These are phyloP conservation scores for Sonneratia alba DNA, from an alignment of 345 rosid genomes.

Conservation along the genomic window DNA sequence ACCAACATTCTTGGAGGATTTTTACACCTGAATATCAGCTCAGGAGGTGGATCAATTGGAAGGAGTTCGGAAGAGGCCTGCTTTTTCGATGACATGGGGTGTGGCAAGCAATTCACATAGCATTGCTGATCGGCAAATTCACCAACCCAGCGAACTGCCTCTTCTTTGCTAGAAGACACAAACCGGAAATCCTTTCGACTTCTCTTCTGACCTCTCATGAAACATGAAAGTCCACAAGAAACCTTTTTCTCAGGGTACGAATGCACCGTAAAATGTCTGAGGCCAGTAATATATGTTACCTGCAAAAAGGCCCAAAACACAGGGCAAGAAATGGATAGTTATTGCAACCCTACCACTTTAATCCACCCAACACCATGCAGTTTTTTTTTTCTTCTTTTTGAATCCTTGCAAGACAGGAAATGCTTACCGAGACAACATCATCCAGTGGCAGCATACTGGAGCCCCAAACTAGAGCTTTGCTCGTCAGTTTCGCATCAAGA, in stretches of 20 bases:
- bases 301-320: conserved; percentile 18
- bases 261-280: conserved; percentile 85
- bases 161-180: conserved; percentile 63
- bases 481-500: conserved; percentile 70
- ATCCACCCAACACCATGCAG: too few species aligned
- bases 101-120: conserved; percentile 82
- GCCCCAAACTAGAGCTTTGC: conserved; percentile 83
- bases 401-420: background rate
- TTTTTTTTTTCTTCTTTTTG: too few species aligned
- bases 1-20: conserved; percentile 91
- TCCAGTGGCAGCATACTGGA: conserved; percentile 57
- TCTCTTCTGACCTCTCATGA: conserved; percentile 60
- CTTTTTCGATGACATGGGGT: conserved; percentile 82
- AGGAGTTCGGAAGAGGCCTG: conserved; percentile 76
- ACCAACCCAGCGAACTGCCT: conserved; percentile 96
- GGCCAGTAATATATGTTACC: conserved; percentile 78
- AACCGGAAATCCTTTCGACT: conserved; percentile 75
- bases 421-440: conserved; percentile 68
- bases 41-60: conserved; percentile 79
- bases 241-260: conserved; percentile 59
- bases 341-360: too few species aligned
- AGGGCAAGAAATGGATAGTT: background rate
- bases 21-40: conserved; percentile 81
- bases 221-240: conserved; percentile 67
- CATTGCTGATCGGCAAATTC: conserved; percentile 95